Evolutionary conservation across 768 basidiomycete genomes (phyloP).

Genomic region (Galerina sulciceps): DNA sequence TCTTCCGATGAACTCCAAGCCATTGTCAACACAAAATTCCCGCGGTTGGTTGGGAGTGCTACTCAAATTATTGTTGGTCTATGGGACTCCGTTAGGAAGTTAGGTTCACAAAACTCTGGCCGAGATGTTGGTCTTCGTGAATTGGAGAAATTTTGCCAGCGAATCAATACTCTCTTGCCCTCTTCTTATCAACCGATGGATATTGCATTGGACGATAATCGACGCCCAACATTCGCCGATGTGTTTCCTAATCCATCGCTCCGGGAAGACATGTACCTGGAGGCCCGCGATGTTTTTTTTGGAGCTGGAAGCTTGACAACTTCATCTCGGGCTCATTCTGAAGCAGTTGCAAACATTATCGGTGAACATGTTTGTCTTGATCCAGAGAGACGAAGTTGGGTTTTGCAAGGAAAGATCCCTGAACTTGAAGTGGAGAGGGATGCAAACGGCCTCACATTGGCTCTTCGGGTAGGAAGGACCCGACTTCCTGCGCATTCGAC

Average conservation of each 20-base stretch:
- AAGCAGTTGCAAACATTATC: constrained; percentile 55
- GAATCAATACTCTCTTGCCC: constrained; percentile 69
- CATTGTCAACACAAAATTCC: constrained; percentile 74
- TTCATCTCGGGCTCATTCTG: constrained; percentile 51
- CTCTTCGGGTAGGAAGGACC: constrained; percentile 67
- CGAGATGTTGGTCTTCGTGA: constrained; percentile 78
- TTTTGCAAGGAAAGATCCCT: constrained; percentile 67
- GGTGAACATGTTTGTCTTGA: constrained; percentile 71
- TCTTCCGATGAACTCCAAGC: constrained; percentile 65
- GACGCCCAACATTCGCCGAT: constrained; percentile 35
- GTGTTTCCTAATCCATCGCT: constrained; percentile 73
- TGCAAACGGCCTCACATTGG: constrained; percentile 59
- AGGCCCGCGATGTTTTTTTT: constrained; percentile 92
- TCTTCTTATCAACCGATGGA: constrained; percentile 48
- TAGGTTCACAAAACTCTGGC: constrained; percentile 55
- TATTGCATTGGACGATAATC: constrained; percentile 26
- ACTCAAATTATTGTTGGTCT: constrained; percentile 60
- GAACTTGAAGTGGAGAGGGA: constrained; percentile 72
- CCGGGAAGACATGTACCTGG: constrained; percentile 88
- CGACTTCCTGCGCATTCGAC: constrained; percentile 51
- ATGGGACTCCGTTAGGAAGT: constrained; percentile 65
- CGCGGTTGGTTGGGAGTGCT: constrained; percentile 54
- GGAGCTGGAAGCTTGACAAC: constrained; percentile 64
- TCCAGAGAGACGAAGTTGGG: constrained; percentile 70
- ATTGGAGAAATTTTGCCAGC: constrained; percentile 80